Conservation (phyloP, 225 moss, liverwort and hornwort species). For the Marchantia polymorpha region DNA sequence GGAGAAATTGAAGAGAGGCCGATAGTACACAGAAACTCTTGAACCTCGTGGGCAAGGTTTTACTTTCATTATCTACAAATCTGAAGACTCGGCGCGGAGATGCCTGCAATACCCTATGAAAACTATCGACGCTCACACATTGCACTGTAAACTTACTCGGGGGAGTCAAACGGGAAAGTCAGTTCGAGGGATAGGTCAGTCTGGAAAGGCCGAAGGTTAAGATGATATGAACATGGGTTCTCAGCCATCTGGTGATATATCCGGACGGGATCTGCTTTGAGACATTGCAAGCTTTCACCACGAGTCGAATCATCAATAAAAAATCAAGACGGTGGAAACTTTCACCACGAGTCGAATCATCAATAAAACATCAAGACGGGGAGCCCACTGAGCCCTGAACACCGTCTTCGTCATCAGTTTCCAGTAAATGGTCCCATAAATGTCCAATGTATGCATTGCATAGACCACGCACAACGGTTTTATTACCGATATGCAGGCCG, state of each 20-base stretch:
- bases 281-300: constrained; percentile 54
- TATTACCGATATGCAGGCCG: too few species aligned
- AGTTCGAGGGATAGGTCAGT: constrained; percentile 52
- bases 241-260: constrained; percentile 51
- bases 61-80: constrained; percentile 86
- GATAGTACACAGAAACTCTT: constrained; percentile 81
- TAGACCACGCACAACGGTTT: too few species aligned
- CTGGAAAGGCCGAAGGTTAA: constrained; percentile 56
- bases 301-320: constrained; percentile 67
- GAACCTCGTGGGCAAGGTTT: constrained; percentile 84
- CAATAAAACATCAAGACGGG: constrained; percentile 75
- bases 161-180: constrained; percentile 82
- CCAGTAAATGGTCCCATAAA: constrained; percentile 3
- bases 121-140: constrained; percentile 85
- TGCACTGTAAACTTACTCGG: constrained; percentile 93
- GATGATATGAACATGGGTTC: constrained; percentile 48
- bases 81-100: constrained; percentile 86
- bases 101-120: constrained; percentile 88
- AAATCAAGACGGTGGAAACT: constrained; percentile 42
- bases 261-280: constrained; percentile 38
- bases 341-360: constrained; percentile 69
- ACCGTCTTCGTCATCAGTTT: constrained; percentile 62
- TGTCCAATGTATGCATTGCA: too few species aligned
- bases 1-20: constrained; percentile 96
- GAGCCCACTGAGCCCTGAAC: constrained; percentile 78